phyloP scores from a whole-genome alignment of 306 rosid species.

The Ormosia semicastrata region DNA sequence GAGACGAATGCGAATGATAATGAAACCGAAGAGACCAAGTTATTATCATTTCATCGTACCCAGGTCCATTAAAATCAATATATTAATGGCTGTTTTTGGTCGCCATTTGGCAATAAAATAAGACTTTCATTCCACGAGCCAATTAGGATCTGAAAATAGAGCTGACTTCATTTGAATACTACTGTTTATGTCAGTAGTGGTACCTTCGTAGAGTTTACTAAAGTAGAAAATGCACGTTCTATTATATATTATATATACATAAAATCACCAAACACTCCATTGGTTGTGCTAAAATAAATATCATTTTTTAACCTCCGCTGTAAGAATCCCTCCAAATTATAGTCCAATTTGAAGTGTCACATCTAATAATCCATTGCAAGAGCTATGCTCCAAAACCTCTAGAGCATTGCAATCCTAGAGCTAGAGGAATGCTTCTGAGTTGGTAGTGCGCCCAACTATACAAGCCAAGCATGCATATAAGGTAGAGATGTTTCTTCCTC shows the following conservation, averaged over 20 bases:
- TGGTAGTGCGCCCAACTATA: background rate
- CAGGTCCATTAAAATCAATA: background rate
- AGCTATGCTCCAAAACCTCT: background rate
- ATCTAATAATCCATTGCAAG: background rate
- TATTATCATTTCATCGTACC: background rate
- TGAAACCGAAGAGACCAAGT: no score
- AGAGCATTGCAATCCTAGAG: background rate
- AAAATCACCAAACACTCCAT: background rate
- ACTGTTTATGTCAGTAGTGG: background rate
- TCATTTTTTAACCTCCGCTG: background rate
- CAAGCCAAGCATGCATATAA: conserved; percentile 18
- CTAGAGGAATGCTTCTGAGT: background rate
- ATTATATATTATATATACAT: background rate
- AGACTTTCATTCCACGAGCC: conserved; percentile 2
- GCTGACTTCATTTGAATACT: conserved; percentile 21
- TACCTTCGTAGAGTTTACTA: background rate
- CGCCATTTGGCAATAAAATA: background rate
- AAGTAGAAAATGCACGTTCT: background rate
- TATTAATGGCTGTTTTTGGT: background rate
- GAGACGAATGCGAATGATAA: no score
- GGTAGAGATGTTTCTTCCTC: conserved; percentile 26
- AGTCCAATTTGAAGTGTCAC: background rate
- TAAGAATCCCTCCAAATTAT: background rate
- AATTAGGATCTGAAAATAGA: background rate
- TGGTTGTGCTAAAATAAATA: background rate